Conservation (phyloP, 1,284 basidiomycete species). For the Trichosporon faecale region DNA sequence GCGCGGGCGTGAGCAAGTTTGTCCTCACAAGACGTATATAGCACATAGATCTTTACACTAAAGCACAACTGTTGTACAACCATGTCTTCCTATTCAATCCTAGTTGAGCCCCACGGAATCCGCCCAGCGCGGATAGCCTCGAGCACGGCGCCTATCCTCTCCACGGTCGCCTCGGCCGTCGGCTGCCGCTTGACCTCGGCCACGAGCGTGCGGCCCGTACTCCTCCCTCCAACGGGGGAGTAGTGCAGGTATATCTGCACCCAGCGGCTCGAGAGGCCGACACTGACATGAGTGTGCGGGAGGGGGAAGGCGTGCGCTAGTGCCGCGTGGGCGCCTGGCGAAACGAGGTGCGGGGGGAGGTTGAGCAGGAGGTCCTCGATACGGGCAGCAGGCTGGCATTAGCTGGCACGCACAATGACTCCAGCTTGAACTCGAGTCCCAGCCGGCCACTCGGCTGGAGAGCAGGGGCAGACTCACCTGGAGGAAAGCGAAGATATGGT, state of each 20-base stretch:
- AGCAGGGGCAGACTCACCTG: conserved; percentile 2
- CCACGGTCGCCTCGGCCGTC: conserved; percentile 31
- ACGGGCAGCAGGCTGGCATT: conserved; percentile 35
- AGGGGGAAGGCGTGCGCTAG: conserved; percentile 28
- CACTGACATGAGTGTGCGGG: conserved; percentile 30
- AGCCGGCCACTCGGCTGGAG: no score
- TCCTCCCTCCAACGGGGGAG: conserved; percentile 19
- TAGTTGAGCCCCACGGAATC: conserved; percentile 33
- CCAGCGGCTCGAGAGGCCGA: conserved; percentile 41
- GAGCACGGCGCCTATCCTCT: conserved; percentile 33
- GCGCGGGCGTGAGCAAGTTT: neutral
- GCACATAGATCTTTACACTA: neutral
- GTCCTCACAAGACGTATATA: neutral
- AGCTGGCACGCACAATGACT: neutral
- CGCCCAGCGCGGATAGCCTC: conserved; percentile 34
- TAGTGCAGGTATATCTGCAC: conserved; percentile 32
- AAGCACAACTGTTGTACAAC: neutral
- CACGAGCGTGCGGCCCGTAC: conserved; percentile 29
- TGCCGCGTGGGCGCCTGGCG: neutral
- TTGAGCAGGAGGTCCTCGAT: conserved; percentile 42
- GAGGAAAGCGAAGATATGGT: conserved; percentile 30
- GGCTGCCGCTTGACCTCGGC: conserved; percentile 34
- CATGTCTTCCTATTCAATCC: neutral
- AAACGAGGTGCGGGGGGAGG: conserved; percentile 30
- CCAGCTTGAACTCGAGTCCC: neutral